A percentile compares a stretch with the other conserved stretches of the same genome.
Conservation (phyloP, 352 stramenopile species). For the Globisporangium polare region DNA sequence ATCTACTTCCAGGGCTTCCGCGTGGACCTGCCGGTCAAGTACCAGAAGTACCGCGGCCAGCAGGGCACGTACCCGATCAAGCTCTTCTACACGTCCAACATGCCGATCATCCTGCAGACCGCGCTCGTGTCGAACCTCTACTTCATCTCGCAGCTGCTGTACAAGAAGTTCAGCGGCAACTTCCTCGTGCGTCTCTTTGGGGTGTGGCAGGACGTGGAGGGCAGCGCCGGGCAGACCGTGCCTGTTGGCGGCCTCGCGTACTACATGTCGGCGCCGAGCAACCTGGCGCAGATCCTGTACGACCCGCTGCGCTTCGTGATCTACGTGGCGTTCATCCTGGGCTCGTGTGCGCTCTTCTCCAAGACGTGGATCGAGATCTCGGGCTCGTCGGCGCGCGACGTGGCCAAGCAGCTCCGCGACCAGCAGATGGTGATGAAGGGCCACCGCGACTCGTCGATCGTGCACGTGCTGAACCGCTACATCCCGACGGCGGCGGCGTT, state of each 20-base stretch:
- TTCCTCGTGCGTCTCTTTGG: slow-evolving; percentile 97
- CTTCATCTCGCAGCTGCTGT: slow-evolving; percentile 99
- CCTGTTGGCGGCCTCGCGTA: slow-evolving; percentile 96
- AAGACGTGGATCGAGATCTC: slow-evolving; percentile 99
- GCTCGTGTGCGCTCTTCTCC: slow-evolving; percentile 98
- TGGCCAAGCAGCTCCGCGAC: slow-evolving; percentile 98
- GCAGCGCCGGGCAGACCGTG: slow-evolving; percentile 91
- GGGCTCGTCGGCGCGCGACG: slow-evolving; percentile 95
- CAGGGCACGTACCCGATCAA: slow-evolving; percentile 99
- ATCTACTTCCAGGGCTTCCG: slow-evolving; percentile 99
- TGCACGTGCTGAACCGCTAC: slow-evolving; percentile 99
- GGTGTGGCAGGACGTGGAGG: slow-evolving; percentile 98
- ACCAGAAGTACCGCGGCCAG: slow-evolving; percentile 98
- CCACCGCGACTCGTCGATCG: slow-evolving; percentile 96
- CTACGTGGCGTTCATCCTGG: slow-evolving; percentile 99
- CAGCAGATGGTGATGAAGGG: slow-evolving; percentile 99
- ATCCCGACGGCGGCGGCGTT: slow-evolving; percentile 98
- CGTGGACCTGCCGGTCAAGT: slow-evolving; percentile 93
- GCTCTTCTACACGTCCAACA: slow-evolving; percentile 99
- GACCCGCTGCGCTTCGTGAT: slow-evolving; percentile 98
- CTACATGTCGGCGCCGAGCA: slow-evolving; percentile 97
- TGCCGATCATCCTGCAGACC: slow-evolving; percentile 99
- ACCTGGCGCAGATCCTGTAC: slow-evolving; percentile 96
- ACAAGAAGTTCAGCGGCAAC: slow-evolving; percentile 98
- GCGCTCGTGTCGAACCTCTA: slow-evolving; percentile 99